Evolutionary conservation across 768 basidiomycete genomes (phyloP), one percentile per base, ranked within the genome.

Genomic region (Xerocomus brunneocitrinus): DNA sequence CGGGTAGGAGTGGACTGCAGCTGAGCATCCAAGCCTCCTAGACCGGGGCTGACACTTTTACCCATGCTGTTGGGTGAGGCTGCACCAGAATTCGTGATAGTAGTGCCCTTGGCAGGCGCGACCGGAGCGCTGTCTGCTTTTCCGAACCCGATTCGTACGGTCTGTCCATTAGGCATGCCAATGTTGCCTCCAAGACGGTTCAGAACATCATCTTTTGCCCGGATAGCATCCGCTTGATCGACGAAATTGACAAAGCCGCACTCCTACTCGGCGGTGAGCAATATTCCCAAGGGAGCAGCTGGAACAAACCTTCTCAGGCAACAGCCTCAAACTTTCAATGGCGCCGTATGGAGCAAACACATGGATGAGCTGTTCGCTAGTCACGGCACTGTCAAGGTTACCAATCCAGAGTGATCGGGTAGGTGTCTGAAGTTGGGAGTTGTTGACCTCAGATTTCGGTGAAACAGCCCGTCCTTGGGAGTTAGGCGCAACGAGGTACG

Each of bases 231-330:
- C 1, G 84, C 79, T 67, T 91, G 89, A 58, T 97, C 94, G 42
- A 97, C 91, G 67, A 97, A 99, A 68, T 99, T 99, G 67, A 99
- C 95, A 67, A 99, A 99, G 8, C 95, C 97, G 67, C 97, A 99
- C 69, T 97, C 94, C 95, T 98, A 55, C 47, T 31, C 7, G 44
- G 42, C 14, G n/a, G 32, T 69, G n/a, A 69, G 66, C 3, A 19
- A 30, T 44, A 40, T 52, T 56, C 6, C 45, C 43, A 40, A 58
- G 30, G 8, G 7, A 28, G 3, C 12, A 12, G 10, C 28, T 27
- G 12, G 19, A 38, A 51, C 70, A 1, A 43, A 95, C 95, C 87
- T 99, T 99, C 74, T 99, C 97, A 6, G 95, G 95, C 51, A 99
- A 77, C 63, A 99, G 78, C 61, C 97, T 78, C 67, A 99, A 73